Base-by-base conservation (phyloP, 352 stramenopile species). In the Globisporangium iwayamae region DNA sequence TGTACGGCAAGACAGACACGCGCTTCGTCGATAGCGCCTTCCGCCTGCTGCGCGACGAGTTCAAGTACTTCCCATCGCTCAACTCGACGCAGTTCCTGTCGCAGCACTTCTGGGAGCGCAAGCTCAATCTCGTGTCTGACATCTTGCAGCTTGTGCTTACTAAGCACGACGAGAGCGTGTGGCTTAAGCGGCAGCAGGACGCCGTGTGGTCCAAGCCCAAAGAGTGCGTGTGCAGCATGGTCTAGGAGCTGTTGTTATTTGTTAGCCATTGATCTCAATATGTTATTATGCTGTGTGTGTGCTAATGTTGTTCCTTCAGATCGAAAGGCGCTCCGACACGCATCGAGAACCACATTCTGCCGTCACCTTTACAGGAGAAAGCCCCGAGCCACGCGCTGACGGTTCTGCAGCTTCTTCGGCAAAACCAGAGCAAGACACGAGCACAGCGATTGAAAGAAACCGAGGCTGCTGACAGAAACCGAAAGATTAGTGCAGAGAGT, bases 11-110 rank as follows among this genome's bases (percentile, higher is more conserved):
- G 69, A 91, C 85, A 32, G 85, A 94, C 52, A 68, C 72, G 66
- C 81, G 83, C 54, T 94, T 94, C 61, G 77, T 93, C 48, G 83
- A 92, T 60, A 78, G 80, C 58, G 69, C 71, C 22, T 92, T 93
- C 65, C 85, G 81, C 14, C 71, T 93, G 51, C 56, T 90, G 56
- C 80, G 85, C 6, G 79, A 92, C 50, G 79, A 91, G 62, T 91
- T 92, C 58, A 70, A 71, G 20, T 90, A 80, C 66, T 91, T 91
- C 61, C 84, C 84, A 30, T 65, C 79, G 48, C 67, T 93, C 10
- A 90, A 69, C 30, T 52, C 68, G n/a, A 46, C 78, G 39, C 85
- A 93, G 60, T 91, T 93, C 25, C 69, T 93, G 11, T 82, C 78
- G 0, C 32, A 25, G 13, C 80, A 93, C 30, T 90, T 85, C 63